Percentiles rank a stretch among this genome's conserved stretches.
phyloP scores from a whole-genome alignment of 2,329 filamentous ascomycete species.

The Arthrobotrys sinensis region DNA sequence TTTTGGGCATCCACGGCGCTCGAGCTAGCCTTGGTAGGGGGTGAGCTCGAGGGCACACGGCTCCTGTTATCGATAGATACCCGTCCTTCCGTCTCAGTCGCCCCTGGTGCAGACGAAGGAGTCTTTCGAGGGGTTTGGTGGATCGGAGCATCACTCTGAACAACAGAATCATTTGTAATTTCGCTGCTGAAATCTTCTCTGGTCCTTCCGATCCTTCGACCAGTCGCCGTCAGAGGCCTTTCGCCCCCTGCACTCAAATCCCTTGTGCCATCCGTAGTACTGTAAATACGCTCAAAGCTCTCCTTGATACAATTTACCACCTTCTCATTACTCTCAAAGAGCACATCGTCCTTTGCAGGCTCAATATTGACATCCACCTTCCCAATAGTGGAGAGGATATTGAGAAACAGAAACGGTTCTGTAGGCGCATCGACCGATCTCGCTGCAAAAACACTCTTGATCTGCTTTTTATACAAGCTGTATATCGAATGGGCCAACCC shows the following conservation, averaged over 20 bases:
- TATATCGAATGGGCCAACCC: constrained; percentile 51
- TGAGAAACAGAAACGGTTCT: constrained; percentile 71
- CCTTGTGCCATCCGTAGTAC: background rate
- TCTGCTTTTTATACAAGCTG: constrained; percentile 41
- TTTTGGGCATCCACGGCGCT: constrained; percentile 10
- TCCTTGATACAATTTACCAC: constrained; percentile 14
- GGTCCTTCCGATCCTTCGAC: background rate
- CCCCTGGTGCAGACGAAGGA: background rate
- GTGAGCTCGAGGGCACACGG: constrained; percentile 21
- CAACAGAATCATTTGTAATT: constrained; percentile 22
- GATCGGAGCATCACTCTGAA: constrained; percentile 24
- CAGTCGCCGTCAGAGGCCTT: background rate
- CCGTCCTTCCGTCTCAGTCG: background rate
- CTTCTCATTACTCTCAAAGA: constrained; percentile 69
- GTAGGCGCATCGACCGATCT: constrained; percentile 65
- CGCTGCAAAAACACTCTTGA: constrained; percentile 31
- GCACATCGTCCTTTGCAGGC: constrained; percentile 72
- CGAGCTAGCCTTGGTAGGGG: constrained; percentile 40
- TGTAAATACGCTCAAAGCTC: constrained; percentile 32
- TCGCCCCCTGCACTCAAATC: background rate
- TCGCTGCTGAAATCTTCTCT: constrained; percentile 42
- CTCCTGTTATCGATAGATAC: background rate
- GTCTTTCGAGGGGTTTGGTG: background rate
- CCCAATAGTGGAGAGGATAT: constrained; percentile 69
- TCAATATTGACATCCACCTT: constrained; percentile 73